Evolutionary conservation across 2,329 filamentous ascomycete species (phyloP), one percentile per base, ranked within the genome.

Genomic region (Venturia pyrina): DNA sequence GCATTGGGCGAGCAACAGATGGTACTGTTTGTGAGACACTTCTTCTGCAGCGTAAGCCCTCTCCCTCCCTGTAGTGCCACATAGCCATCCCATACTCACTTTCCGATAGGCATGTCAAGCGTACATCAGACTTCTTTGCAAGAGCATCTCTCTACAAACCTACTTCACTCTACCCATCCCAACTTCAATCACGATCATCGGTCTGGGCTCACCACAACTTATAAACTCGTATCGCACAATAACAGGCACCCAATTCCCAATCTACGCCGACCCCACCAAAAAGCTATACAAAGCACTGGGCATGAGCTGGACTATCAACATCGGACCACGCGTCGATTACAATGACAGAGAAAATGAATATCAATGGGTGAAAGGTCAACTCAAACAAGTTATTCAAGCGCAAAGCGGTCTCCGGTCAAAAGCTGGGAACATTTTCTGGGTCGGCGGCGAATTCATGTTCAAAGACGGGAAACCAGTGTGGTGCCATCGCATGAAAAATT

Each of bases 21-120:
- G 44, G 76, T 91, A 57, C 85, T 92, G 69, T 92, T 93, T 73
- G 82, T 93, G 66, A 83, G 89, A 60, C 89, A 92, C 76, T 93
- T 93, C 76, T 91, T 90, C 80, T 92, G 89, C 73, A 89, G 89
- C 43, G 89, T 90, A 81, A 75, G 87, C 81, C 53, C 10, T 46
- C 62, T 8, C 56, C 37, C n/a, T 19, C n/a, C 17, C 65, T 53
- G 7, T 1, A 21, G 19, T 21, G 10, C 32, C 19, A 41, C 44
- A 56, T 28, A 4, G n/a, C 43, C n/a, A 67, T 67, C 72, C 65
- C 70, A 67, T 68, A 48, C 62, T 37, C 21, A 63, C 40, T 3
- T 21, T 43, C 10, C n/a, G 41, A 7, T 32, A 90, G 87, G 89
- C 87, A 74, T 92, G 89, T 77, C 89, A 91, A 75, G 87, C 90